Evolutionary conservation across 1,139 yeast species (phyloP).

Genomic region (Candida sp.): DNA sequence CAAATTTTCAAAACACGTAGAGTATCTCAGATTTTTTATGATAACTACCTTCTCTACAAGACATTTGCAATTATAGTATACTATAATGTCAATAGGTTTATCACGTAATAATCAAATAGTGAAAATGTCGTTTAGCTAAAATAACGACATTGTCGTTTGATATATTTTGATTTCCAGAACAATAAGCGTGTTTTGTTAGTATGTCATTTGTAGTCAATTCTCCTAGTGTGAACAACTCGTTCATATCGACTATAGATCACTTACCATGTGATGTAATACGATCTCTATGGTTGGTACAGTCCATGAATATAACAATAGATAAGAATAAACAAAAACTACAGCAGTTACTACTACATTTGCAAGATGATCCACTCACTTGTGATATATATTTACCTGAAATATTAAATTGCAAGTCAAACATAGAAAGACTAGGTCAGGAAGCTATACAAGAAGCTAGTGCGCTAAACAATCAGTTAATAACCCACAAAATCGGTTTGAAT

Average conservation of each 20-base stretch:
- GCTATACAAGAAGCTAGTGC: constrained; percentile 33
- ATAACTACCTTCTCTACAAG: too few species aligned
- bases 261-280: constrained; percentile 45
- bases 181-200: background rate
- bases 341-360: constrained; percentile 11
- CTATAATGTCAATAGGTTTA: too few species aligned
- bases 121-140: background rate
- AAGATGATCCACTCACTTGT: constrained; percentile 2
- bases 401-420: constrained; percentile 7
- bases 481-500: constrained; percentile 26
- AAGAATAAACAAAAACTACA: constrained; percentile 17
- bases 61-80: too few species aligned
- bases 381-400: constrained; percentile 3
- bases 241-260: constrained; percentile 44
- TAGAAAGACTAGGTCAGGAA: constrained; percentile 17
- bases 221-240: constrained; percentile 31
- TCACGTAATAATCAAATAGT: too few species aligned
- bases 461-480: constrained; percentile 29
- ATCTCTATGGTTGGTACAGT: constrained; percentile 44
- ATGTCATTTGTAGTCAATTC: constrained; percentile 12
- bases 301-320: constrained; percentile 29
- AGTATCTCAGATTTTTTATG: too few species aligned
- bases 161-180: too few species aligned
- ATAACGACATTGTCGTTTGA: background rate
- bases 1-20: too few species aligned